phyloP scores from a whole-genome alignment of 2,329 filamentous ascomycete species.

The Fusarium buharicum region DNA sequence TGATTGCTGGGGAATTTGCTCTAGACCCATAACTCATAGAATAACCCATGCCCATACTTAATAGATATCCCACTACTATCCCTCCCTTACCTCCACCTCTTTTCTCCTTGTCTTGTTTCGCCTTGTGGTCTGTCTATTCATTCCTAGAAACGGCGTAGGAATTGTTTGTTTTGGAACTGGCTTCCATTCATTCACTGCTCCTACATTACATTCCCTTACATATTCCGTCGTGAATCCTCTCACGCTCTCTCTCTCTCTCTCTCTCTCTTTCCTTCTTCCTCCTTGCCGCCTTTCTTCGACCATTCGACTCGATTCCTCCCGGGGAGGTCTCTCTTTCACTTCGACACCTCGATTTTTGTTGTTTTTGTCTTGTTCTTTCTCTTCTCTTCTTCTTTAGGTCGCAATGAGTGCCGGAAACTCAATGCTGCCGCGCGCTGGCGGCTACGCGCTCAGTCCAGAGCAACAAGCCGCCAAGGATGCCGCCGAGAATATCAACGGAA shows the following conservation, averaged over 20 bases:
- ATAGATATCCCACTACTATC: conserved; percentile 4
- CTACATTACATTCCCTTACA: conserved; percentile 32
- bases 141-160: conserved; percentile 36
- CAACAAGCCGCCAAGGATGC: conserved; percentile 24
- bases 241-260: conserved; percentile 7
- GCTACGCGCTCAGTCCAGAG: conserved; percentile 32
- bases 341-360: conserved; percentile 18
- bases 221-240: conserved; percentile 2
- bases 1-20: conserved; percentile 41
- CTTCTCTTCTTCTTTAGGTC: conserved; percentile 4
- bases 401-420: conserved; percentile 44
- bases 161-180: conserved; percentile 41
- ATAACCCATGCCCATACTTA: conserved; percentile 18
- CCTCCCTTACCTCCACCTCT: conserved; percentile 20
- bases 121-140: conserved; percentile 23
- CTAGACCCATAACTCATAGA: conserved; percentile 16
- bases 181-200: conserved; percentile 26
- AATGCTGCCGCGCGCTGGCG: conserved; percentile 25
- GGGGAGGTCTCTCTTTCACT: conserved; percentile 32
- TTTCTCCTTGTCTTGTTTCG: conserved; percentile 31
- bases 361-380: conserved; percentile 7
- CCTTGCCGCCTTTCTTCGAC: conserved; percentile 6
- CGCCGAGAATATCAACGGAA: conserved; percentile 52
- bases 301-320: conserved; percentile 30
- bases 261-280: conserved; percentile 16